Evolutionary conservation across 768 basidiomycete genomes (phyloP).

Genomic region (Collybia sp.): DNA sequence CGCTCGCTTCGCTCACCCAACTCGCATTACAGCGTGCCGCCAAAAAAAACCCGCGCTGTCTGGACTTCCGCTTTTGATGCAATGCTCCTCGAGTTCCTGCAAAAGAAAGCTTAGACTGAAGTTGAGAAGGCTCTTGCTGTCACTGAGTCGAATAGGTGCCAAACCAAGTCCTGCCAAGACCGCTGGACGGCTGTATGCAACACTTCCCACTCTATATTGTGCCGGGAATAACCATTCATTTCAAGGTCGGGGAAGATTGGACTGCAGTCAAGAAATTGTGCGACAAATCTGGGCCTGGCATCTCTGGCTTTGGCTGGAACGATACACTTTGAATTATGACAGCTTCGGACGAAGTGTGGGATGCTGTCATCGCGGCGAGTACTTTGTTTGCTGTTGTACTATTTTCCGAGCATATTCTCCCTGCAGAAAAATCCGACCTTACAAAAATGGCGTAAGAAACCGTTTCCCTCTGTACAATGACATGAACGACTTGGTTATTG

Average conservation of each 20-base stretch:
- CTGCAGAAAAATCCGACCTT: constrained; percentile 4
- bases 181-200: constrained; percentile 9
- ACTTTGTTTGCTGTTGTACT: neutral
- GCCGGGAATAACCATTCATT: neutral
- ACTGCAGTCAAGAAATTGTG: constrained; percentile 6
- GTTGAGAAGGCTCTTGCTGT: constrained; percentile 5
- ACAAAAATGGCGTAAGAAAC: constrained; percentile 15
- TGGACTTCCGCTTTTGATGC: too few relatives aligned
- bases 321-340: constrained; percentile 14
- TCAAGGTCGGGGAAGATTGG: constrained; percentile 18
- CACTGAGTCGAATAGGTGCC: neutral
- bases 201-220: neutral
- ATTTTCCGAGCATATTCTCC: constrained; percentile 6
- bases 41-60: too few relatives aligned
- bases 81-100: too few relatives aligned
- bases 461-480: constrained; percentile 16
- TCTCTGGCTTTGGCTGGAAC: constrained; percentile 25
- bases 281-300: constrained; percentile 8
- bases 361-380: constrained; percentile 10
- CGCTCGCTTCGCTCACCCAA: too few relatives aligned
- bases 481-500: constrained; percentile 11
- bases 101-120: constrained; percentile 6
- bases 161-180: constrained; percentile 9
- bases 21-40: too few relatives aligned
- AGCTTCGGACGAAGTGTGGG: constrained; percentile 21